phyloP scores from a whole-genome alignment of 768 basidiomycete species.

The Tulasnella calospora region DNA sequence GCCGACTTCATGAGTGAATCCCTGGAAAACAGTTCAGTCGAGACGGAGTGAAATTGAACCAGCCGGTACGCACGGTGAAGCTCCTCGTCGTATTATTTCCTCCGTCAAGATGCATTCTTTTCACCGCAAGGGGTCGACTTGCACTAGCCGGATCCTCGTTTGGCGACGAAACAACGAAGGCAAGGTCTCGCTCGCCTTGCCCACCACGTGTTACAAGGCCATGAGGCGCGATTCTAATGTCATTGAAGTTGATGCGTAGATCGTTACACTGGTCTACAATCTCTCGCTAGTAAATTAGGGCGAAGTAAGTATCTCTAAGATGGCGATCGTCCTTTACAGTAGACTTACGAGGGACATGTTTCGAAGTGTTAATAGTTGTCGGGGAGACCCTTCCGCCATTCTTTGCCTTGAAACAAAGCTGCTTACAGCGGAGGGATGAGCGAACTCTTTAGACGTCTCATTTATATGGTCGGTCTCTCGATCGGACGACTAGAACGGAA shows the following conservation, averaged over 20 bases:
- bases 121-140: neutral
- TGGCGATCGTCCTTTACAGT: neutral
- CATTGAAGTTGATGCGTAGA: neutral
- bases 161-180: neutral
- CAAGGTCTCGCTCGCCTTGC: neutral
- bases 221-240: neutral
- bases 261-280: neutral
- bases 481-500: no score
- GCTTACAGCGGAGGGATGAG: no score
- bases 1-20: neutral
- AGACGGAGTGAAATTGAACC: neutral
- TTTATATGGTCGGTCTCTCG: no score
- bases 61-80: neutral
- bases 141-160: neutral
- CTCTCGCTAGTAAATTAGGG: neutral
- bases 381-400: neutral
- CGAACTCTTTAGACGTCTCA: no score
- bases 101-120: neutral
- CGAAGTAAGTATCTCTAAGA: neutral
- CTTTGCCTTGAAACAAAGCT: no score
- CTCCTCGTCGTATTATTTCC: neutral
- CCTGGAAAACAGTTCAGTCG: neutral
- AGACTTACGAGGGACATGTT: neutral
- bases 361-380: neutral
- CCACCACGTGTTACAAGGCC: neutral